Conservation (phyloP, 345 rosid species). For the Anastatica hierochuntica region DNA sequence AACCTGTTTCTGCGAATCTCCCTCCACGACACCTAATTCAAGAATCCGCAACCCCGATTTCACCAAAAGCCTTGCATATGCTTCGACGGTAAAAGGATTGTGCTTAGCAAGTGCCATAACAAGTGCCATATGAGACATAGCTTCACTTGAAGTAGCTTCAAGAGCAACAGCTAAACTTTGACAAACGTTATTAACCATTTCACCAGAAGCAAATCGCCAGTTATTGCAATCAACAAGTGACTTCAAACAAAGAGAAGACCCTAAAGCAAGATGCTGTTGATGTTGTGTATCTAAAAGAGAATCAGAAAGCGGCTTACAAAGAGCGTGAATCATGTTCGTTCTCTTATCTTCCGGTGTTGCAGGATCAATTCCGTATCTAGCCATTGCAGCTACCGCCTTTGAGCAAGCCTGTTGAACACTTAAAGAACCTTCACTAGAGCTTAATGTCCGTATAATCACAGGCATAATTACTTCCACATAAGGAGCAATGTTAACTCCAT, state of each 20-base stretch:
- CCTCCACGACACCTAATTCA: constrained; percentile 45
- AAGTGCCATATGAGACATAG: constrained; percentile 58
- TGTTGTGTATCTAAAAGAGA: constrained; percentile 62
- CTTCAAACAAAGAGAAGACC: constrained; percentile 89
- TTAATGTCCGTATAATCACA: constrained; percentile 64
- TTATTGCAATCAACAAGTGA: constrained; percentile 84
- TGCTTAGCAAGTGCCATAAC: constrained; percentile 85
- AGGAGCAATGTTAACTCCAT: constrained; percentile 78
- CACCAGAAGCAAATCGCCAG: constrained; percentile 72
- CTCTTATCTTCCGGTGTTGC: constrained; percentile 64
- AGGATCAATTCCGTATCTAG: constrained; percentile 83
- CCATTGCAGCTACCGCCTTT: constrained; percentile 88
- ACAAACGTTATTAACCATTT: constrained; percentile 72
- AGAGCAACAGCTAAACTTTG: constrained; percentile 76
- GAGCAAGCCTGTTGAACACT: constrained; percentile 93
- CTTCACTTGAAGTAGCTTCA: constrained; percentile 64
- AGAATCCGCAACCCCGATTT: constrained; percentile 60
- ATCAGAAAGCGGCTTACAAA: constrained; percentile 79
- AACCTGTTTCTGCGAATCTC: constrained; percentile 74
- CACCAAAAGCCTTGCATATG: constrained; percentile 75
- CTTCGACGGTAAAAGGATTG: constrained; percentile 75
- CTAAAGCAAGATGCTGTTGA: constrained; percentile 77
- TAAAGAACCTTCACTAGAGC: constrained; percentile 72
- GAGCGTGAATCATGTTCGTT: constrained; percentile 58
- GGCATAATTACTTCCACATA: constrained; percentile 80